Evolutionary conservation across 2,329 filamentous ascomycete species (phyloP), one percentile per base, ranked within the genome.

Genomic region (Pseudogymnoascus sp.): DNA sequence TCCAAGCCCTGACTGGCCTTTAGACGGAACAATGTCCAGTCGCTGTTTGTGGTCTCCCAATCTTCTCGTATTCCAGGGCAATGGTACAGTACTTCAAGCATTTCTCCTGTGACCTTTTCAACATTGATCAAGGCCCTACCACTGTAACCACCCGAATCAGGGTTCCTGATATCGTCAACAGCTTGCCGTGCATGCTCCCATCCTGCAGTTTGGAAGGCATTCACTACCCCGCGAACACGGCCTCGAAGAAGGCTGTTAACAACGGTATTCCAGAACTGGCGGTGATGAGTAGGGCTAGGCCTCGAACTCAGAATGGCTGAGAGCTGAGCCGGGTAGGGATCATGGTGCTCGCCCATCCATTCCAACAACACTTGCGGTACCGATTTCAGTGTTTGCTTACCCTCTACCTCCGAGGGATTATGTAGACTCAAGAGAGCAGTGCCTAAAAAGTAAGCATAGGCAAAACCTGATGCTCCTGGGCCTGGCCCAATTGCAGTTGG

Each of bases 211-310:
- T 81, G 83, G 59, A 98, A 79, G 28, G 96, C 75, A 56, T 82
- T 78, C n/a, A 88, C 80, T 1, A 88, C 87, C 43, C 85, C 84
- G 12, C 74, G 69, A 46, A 96, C 83, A 64, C 89, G 87, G 43
- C 93, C 93, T 56, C 92, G 89, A 26, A 96, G 79, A 22, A 93
- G 79, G 12, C 86, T 81, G 62, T 85, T 84, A 69, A 88, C 89
- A n/a, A 96, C 79, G 1, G 86, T 86, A 71, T 93, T 90, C 93
- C 93, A 98, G 76, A 91, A 98, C 37, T 89, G 79, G 26, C 82
- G 79, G 70, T 95, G 90, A 46, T 86, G 85, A 1, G 91, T 89
- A 22, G 92, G 90, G 64, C 89, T 89, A 0, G 90, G 89, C 53
- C 81, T 81, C 68, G 86, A 77, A 28, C 81, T 80, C 66, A 84